Base-by-base conservation (phyloP, 2,329 filamentous ascomycete species). In the Cryphonectria carpinicola region DNA sequence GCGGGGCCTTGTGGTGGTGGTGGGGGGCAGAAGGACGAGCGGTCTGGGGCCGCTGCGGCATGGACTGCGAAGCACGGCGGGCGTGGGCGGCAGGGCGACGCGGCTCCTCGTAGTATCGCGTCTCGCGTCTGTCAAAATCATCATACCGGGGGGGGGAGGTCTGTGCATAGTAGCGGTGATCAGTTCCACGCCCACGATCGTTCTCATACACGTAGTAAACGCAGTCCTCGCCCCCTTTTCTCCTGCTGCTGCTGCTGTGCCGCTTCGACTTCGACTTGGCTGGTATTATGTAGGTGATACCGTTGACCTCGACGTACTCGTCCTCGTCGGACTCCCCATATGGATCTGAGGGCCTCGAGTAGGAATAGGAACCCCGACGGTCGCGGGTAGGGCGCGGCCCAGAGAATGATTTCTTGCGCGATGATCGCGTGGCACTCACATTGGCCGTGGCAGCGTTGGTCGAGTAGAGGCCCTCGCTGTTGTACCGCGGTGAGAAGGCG, bases 301-400 rank as follows among this genome's bases (percentile, higher is more conserved):
- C 86, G 79, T 86, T 78, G 77, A 85, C 80, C 80, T 88, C 85
- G 81, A 88, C 81, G 73, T 85, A 79, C 81, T 89, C 87, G 83
- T 89, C 87, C 84, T 89, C 87, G 85, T 89, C 87, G 82, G 87
- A 89, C 81, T 89, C 87, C 84, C 87, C 87, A 85, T 86, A 84
- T 73, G 83, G 83, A 76, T 85, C 85, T 78, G 86, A 85, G 84
- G 86, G 80, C 84, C 86, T 87, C 83, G 86, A 84, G 83, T 87
- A 85, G 82, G 85, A 84, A 81, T 84, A 86, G 74, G 87, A 88
- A 81, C 81, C 82, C 78, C 85, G 86, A 77, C 86, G 86, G 79
- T 88, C 85, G 81, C 82, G 84, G 82, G 81, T 82, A 77, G 81
- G 78, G 76, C 76, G 81, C 78, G 81, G 81, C 78, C 80, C 81